Evolutionary conservation across 1,139 yeast species (phyloP), one percentile per base, ranked within the genome.

Genomic region (Casaregolazyma suthepensis): DNA sequence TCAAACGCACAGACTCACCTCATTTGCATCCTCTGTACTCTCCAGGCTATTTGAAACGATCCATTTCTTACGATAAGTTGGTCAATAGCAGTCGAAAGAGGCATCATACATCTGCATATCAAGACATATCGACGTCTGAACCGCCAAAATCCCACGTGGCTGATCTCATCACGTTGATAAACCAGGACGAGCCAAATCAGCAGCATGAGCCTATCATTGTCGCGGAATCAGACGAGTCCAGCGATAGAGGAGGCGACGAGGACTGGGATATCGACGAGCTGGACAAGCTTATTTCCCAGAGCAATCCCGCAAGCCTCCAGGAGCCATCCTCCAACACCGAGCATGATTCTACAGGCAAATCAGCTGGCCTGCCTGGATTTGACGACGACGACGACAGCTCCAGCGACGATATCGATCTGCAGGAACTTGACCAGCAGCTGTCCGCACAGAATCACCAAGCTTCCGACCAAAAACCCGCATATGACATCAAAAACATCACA

Each of bases 1-100:
- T 35, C 17, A 35, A 35, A 35, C 40, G 17, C 5, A 13, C 17
- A n/a, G 40, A 35, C 2, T 13, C 40, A 15, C 17, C 40, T 3
- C 20, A 43, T 43, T 44, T 26, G 46, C 57, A 56, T 20, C 40
- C 40, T 35, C 43, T 59, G 40, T 58, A 56, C 47, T 59, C 62
- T 12, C 62, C 62, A n/a, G 61, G 57, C 15, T 57, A 54, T 35
- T 46, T 59, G 45, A 56, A 50, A 22, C 26, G 61, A 37, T 52
- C 59, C 10, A 49, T 49, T 43, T 49, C 52, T 10, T 49, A 43
- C 17, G 47, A 43, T n/a, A 23, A 43, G 23, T 46, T 29, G 7
- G 29, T 43, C 15, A 18, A 31, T 12, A 47, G 45, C 37, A 31
- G 48, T 22, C 35, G 37, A n/a, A 45, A 45, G 42, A 45, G 48